Percentiles rank a stretch among this genome's conserved stretches.
Conservation (phyloP, 2,329 filamentous ascomycete genomes). For the Penicillium crustosum region DNA sequence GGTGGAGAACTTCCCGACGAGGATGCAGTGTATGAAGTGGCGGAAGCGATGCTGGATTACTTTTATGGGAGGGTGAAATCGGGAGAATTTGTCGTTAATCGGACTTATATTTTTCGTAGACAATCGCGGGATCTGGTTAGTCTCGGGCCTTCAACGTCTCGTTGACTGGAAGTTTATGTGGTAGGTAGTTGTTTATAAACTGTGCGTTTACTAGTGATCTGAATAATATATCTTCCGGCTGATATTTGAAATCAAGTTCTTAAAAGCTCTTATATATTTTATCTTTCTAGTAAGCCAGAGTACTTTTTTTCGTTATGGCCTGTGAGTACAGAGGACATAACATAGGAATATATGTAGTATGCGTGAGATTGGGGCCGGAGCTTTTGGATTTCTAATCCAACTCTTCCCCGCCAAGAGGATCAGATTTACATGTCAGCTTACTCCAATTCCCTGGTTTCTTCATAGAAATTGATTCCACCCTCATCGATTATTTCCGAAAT, state of each 20-base stretch:
- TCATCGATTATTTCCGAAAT: neutral
- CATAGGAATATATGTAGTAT: too few relatives aligned
- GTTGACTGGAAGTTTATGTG: neutral
- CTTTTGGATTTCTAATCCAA: constrained; percentile 1
- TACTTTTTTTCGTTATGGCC: too few relatives aligned
- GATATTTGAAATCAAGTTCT: neutral
- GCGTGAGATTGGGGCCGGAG: too few relatives aligned
- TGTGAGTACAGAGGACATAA: too few relatives aligned
- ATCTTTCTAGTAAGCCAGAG: neutral
- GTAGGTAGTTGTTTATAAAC: too few relatives aligned
- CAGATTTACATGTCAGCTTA: neutral
- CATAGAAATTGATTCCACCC: too few relatives aligned
- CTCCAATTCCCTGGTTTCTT: neutral
- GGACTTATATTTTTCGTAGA: neutral
- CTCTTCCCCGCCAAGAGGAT: neutral
- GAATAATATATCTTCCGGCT: neutral
- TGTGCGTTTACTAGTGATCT: neutral
- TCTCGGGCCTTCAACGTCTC: neutral
- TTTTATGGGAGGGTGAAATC: neutral
- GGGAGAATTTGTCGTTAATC: neutral
- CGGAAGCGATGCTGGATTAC: neutral
- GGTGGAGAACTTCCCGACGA: neutral
- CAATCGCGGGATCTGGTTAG: neutral
- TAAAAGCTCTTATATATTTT: neutral
- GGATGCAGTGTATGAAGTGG: neutral